phyloP scores from a whole-genome alignment of 768 basidiomycete genomes.

The Hebeloma cylindrosporum region DNA sequence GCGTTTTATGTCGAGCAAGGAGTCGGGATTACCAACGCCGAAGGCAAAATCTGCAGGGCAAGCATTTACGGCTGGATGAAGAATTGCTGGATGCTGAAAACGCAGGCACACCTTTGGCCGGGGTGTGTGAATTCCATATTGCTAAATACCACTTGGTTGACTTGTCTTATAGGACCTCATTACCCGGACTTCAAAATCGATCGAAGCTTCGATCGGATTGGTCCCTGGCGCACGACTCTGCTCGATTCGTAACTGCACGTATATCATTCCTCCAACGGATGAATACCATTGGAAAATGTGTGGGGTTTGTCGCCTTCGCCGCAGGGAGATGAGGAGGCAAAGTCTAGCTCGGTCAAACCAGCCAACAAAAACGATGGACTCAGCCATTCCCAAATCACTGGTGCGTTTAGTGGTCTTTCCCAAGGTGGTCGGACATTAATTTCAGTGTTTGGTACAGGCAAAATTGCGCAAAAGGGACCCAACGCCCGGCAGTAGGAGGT shows the following conservation, averaged over 20 bases:
- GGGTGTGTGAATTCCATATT: conserved; percentile 5
- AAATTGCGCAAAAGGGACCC: conserved; percentile 6
- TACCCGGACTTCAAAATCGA: conserved; percentile 3
- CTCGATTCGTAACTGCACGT: conserved; percentile 30
- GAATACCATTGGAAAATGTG: conserved; percentile 46
- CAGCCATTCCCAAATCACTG: neutral
- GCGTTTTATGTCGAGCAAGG: conserved; percentile 40
- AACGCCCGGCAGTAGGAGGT: conserved; percentile 16
- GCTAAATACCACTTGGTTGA: neutral
- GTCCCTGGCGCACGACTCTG: conserved; percentile 41
- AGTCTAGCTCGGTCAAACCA: neutral
- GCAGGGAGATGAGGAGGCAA: conserved; percentile 17
- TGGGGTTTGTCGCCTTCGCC: conserved; percentile 33
- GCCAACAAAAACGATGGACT: neutral
- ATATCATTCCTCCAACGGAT: conserved; percentile 33
- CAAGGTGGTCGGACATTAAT: neutral
- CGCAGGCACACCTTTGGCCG: conserved; percentile 10
- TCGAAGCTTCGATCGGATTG: conserved; percentile 10
- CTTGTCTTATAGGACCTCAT: conserved; percentile 8
- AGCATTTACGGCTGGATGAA: conserved; percentile 21
- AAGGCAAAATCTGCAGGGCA: conserved; percentile 28
- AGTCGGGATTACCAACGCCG: conserved; percentile 35
- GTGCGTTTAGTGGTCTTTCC: conserved; percentile 4
- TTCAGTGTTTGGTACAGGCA: neutral
- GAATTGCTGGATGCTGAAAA: conserved; percentile 15